Conservation (phyloP, 176 grass and related monocot genomes). For the Rhynchospora breviuscula region DNA sequence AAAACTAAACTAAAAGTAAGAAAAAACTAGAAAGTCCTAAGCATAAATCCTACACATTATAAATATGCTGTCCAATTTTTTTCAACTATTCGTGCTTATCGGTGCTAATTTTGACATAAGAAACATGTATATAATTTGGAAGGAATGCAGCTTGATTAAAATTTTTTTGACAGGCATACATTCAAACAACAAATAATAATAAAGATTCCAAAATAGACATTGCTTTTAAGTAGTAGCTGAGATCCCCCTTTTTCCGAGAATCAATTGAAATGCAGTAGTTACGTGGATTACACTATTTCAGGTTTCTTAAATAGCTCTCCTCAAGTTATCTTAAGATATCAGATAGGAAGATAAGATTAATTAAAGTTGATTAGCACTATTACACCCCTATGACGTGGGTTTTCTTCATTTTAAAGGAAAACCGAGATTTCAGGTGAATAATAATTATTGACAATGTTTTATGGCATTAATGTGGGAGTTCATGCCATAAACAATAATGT, state of each 20-base stretch:
- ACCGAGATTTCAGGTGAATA: not conserved
- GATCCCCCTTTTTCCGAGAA: slow-evolving; percentile 19
- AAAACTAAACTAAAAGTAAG: no score
- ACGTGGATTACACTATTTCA: not conserved
- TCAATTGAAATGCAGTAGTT: slow-evolving; percentile 7
- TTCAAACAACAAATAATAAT: not conserved
- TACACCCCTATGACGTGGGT: not conserved
- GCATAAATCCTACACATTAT: no score
- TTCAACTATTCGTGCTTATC: no score
- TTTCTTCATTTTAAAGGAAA: slow-evolving; percentile 5
- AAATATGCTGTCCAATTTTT: no score
- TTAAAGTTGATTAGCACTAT: slow-evolving; percentile 2
- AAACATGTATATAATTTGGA: no score
- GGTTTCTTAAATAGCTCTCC: not conserved
- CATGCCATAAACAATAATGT: not conserved
- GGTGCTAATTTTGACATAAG: no score
- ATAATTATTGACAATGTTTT: not conserved
- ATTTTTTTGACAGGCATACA: no score
- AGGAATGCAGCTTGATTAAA: no score
- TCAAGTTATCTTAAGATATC: slow-evolving; percentile 15
- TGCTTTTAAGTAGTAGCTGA: slow-evolving; percentile 6
- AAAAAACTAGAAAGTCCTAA: no score
- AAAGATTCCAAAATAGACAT: not conserved
- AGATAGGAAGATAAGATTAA: not conserved
- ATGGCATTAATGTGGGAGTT: not conserved